Percentiles rank a stretch among this genome's conserved stretches.
Conservation (phyloP, 495 filamentous ascomycete genomes). For the Astrothelium subdiscretum region DNA sequence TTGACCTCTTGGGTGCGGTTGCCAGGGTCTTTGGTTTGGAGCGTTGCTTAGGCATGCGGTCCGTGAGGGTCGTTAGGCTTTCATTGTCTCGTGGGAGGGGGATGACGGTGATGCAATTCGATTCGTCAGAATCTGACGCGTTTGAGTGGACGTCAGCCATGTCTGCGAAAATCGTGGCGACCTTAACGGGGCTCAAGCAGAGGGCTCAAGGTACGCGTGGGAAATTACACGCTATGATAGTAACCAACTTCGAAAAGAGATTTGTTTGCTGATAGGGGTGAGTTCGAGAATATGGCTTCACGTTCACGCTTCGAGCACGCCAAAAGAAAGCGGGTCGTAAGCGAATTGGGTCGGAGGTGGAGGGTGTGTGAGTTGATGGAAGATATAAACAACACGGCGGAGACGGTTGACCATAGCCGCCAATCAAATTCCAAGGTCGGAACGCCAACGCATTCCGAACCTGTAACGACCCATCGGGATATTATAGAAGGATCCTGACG, state of each 20-base stretch:
- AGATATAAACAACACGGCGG: constrained; percentile 1
- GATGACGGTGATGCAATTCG: background rate
- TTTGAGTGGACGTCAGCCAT: background rate
- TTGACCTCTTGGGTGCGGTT: background rate
- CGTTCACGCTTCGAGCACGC: background rate
- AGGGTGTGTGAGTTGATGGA: background rate
- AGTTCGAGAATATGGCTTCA: background rate
- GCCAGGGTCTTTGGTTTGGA: background rate
- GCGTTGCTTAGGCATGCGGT: background rate
- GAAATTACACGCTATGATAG: background rate
- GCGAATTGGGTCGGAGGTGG: background rate
- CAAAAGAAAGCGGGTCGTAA: background rate
- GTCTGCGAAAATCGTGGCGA: background rate
- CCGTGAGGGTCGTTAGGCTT: background rate
- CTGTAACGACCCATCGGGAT: too few species aligned
- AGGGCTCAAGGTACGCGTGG: background rate
- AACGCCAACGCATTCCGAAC: background rate
- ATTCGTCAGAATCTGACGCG: background rate
- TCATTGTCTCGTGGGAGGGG: background rate
- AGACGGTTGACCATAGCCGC: background rate
- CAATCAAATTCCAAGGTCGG: background rate
- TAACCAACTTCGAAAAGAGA: background rate
- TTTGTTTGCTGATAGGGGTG: background rate
- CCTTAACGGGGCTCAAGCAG: background rate
- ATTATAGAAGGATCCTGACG: too few species aligned